phyloP scores from a whole-genome alignment of 768 basidiomycete species.

The Hypholoma sublateritium region DNA sequence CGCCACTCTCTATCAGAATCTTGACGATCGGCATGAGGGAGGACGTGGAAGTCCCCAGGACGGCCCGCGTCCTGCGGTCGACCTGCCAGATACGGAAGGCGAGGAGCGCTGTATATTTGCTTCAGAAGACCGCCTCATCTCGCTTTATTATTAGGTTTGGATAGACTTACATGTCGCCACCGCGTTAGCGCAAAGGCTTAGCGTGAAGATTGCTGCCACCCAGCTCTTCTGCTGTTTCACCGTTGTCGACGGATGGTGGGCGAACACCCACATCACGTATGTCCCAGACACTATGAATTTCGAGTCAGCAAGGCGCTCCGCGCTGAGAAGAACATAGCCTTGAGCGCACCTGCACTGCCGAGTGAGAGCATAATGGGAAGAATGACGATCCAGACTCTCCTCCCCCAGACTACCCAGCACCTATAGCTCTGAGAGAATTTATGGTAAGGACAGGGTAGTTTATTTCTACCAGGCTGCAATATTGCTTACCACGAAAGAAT shows the following conservation, averaged over 20 bases:
- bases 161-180: constrained; percentile 11
- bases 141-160: no score
- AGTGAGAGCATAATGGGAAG: constrained; percentile 11
- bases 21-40: constrained; percentile 12
- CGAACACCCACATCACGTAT: constrained; percentile 13
- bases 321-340: no score
- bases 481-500: constrained; percentile 11
- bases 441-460: neutral
- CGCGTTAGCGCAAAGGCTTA: constrained; percentile 13
- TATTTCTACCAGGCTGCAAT: no score
- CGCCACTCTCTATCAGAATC: constrained; percentile 11
- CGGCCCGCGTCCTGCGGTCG: constrained; percentile 3
- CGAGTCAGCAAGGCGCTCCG: neutral
- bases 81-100: constrained; percentile 12
- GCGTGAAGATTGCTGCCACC: constrained; percentile 11
- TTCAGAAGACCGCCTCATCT: no score
- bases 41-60: neutral
- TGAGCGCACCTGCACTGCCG: constrained; percentile 9
- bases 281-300: constrained; percentile 3
- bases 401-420: constrained; percentile 12
- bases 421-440: constrained; percentile 5
- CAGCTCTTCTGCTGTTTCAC: constrained; percentile 10
- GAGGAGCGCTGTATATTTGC: constrained; percentile 1
- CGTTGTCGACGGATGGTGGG: constrained; percentile 5
- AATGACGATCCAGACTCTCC: constrained; percentile 9